Base-by-base conservation (phyloP, 2,329 filamentous ascomycete genomes). In the Cercospora janseana region DNA sequence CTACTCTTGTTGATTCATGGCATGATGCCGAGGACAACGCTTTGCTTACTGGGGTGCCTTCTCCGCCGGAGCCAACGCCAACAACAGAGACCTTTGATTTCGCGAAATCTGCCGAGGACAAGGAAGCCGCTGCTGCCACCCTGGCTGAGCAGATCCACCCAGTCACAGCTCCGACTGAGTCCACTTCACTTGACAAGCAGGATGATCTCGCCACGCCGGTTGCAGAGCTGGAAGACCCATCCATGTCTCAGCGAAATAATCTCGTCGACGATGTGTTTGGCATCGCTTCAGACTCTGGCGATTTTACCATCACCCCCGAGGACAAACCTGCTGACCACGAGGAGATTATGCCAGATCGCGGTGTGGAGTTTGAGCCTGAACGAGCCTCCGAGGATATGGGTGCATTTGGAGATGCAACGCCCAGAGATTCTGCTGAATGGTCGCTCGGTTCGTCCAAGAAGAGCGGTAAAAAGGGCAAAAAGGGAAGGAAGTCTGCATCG, bases 401-500 rank as follows among this genome's bases (percentile, higher is more conserved):
- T 21, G 53, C 53, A 18, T 56, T 52, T 45, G 53, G 50, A 16
- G 53, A 53, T 8, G 27, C 40, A 9, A 28, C 24, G 16, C 46
- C 51, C 6, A 21, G 38, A 26, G 51, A 48, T 34, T 28, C 51
- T 23, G 51, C 40, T 20, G 51, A 53, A 10, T 49, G 51, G 46
- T 45, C 51, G 18, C 28, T 48, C 4, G 31, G 35, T 9, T 34
- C 47, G 5, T 57, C 54, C 28, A 57, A 56, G 49, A 59, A 57
- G 49, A 50, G 50, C 38, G 54, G 52, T 12, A 63, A 61, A 57
- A 57, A 52, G 27, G 51, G 49, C 2, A 55, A 55, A 35, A 52
- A 52, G 27, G 48, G 42, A 7, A 41, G 37, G 37, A 53, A 53
- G 51, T 46, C 35, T 9, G 27, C 29, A 24, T 37, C 27, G 3